phyloP scores from a whole-genome alignment of 352 stramenopile genomes.

The Pythium brachiatum region DNA sequence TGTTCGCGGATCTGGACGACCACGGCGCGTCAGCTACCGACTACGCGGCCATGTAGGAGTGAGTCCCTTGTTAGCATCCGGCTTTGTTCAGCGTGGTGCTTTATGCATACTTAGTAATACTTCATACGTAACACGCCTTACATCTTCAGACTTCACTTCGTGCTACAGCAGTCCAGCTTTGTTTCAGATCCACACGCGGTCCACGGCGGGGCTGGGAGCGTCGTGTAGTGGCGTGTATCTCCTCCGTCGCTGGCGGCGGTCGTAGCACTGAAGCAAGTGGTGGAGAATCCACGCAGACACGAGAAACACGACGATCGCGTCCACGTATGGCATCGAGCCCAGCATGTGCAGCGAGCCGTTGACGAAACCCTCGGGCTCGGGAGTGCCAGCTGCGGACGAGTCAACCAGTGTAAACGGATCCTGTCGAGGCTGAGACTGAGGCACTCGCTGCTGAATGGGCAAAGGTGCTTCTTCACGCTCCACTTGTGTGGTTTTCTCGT shows the following conservation, averaged over 20 bases:
- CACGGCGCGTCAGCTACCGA: conserved; percentile 36
- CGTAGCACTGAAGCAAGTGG: conserved; percentile 25
- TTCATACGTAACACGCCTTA: too few relatives aligned
- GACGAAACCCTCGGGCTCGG: neutral
- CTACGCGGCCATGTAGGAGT: conserved; percentile 44
- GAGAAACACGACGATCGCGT: conserved; percentile 21
- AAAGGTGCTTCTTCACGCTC: neutral
- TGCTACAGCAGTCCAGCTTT: neutral
- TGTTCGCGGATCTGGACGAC: conserved; percentile 45
- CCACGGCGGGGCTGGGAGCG: neutral
- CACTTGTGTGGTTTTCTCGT: neutral
- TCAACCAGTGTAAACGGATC: neutral
- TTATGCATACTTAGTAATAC: too few relatives aligned
- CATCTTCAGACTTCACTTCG: too few relatives aligned
- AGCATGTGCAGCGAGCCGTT: conserved; percentile 24
- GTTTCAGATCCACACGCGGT: conserved; percentile 20
- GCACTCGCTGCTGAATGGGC: too few relatives aligned
- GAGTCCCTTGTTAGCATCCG: too few relatives aligned
- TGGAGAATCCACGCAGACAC: conserved; percentile 24
- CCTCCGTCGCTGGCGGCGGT: conserved; percentile 20
- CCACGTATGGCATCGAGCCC: conserved; percentile 16
- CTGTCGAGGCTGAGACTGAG: neutral
- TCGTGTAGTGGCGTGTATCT: conserved; percentile 10
- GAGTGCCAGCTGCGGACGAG: neutral
- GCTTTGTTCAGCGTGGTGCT: too few relatives aligned